Percentiles rank a stretch among this genome's conserved stretches.
These are phyloP conservation scores for Geranium brycei DNA, from an alignment of 345 rosid genomes.

Conservation along the genomic window DNA sequence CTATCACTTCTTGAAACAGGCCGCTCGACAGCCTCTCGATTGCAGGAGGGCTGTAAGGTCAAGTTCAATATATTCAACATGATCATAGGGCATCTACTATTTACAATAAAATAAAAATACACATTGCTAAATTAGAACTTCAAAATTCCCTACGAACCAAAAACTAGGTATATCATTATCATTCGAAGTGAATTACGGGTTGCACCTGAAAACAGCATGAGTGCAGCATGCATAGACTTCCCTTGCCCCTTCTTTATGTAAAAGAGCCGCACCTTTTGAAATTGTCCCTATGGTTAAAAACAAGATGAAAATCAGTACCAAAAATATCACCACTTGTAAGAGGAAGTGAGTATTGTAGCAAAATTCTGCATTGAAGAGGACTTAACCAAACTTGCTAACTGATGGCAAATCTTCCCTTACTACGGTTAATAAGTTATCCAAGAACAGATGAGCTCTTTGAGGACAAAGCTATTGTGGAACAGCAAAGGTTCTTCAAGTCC, in stretches of 20 bases:
- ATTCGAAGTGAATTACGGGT: conserved; percentile 1
- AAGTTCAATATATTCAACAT: too few relatives aligned
- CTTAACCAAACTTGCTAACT: not conserved
- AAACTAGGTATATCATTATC: not conserved
- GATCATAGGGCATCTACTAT: too few relatives aligned
- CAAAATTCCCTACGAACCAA: too few relatives aligned
- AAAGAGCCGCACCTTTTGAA: conserved; percentile 86
- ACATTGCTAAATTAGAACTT: too few relatives aligned
- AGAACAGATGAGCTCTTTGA: not conserved
- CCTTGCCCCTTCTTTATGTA: conserved; percentile 96
- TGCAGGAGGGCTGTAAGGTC: conserved; percentile 65
- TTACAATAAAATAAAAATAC: too few relatives aligned
- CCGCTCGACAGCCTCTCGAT: conserved; percentile 88
- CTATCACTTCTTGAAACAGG: conserved; percentile 88
- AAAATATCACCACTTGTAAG: not conserved
- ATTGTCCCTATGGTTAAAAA: conserved; percentile 52
- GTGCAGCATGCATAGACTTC: conserved; percentile 94
- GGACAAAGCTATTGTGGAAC: too few relatives aligned
- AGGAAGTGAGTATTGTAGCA: not conserved
- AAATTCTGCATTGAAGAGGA: not conserved
- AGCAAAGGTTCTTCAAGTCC: too few relatives aligned
- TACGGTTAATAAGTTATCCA: not conserved
- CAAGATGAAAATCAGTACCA: not conserved
- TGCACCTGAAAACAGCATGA: conserved; percentile 90
- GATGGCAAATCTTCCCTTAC: not conserved